Evolutionary conservation across 257 asterid genomes (phyloP).

Genomic region (Fraxinus americana): DNA sequence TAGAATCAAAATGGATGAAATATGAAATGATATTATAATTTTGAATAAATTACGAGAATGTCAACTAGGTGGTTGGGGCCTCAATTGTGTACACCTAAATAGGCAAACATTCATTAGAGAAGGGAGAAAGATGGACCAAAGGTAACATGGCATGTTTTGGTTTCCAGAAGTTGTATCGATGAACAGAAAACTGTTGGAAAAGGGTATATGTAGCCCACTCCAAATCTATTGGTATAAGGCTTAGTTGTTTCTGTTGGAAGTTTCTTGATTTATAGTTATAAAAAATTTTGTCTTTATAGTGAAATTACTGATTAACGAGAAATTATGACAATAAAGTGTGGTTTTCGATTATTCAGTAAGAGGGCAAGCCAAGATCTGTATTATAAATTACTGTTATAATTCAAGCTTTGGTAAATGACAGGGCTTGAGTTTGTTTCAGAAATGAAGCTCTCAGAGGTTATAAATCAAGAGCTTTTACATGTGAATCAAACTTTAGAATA

Average conservation of each 20-base stretch:
- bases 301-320: neutral
- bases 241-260: neutral
- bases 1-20: neutral
- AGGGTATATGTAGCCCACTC: neutral
- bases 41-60: neutral
- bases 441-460: no score
- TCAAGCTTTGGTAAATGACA: neutral
- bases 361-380: neutral
- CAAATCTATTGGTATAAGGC: neutral
- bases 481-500: neutral
- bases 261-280: neutral
- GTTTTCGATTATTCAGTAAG: neutral
- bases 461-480: no score
- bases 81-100: neutral
- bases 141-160: neutral
- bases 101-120: neutral
- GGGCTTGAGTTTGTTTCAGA: no score
- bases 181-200: neutral
- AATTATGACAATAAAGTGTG: neutral
- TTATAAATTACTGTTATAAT: neutral
- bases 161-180: neutral
- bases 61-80: neutral
- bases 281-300: no score
- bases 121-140: neutral
- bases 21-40: neutral